Evolutionary conservation across 768 basidiomycete genomes (phyloP), one percentile per base, ranked within the genome.

Genomic region (Russula vinacea): DNA sequence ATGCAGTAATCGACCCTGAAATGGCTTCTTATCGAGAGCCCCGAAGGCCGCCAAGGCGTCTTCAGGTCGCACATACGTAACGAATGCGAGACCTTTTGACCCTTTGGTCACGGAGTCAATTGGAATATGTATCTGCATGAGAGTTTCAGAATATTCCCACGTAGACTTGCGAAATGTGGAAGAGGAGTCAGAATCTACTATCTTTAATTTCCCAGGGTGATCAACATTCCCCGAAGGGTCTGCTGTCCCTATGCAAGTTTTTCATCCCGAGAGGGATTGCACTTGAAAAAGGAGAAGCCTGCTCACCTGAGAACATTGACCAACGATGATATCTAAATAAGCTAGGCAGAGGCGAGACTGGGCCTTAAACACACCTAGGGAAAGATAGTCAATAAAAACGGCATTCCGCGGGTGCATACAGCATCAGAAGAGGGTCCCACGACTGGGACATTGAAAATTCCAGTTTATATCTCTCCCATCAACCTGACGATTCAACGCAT

Each of bases 1-100:
- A 71, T 98, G 97, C 1, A 99, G 74, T 0, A 98, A 74, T 33
- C 97, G 86, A 3, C 97, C 97, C 76, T 95, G 94, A 74, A 97
- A 94, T 0, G 92, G 86, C 42, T 81, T 87, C 62, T 85, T 86
- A 72, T 98, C 95, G 39, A 98, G 80, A 0, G 79, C 80, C 61
- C 87, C 82, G 68, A 87, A 93, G 0, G 96, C 97, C 0, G 80
- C 76, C 0, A 94, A 70, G 0, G 89, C 88, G 17, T 77, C 74
- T 3, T 76, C 63, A 0, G 84, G 72, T 2, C 77, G 72, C 9
- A 67, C 72, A 62, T 81, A 90, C 2, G 79, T 77, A 37, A 88
- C 78, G 67, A 84, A 90, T 1, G 83, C 88, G 0, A 89, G 76
- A 14, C 88, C 88, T 69, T 87, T 86, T 0, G 82, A 70, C 37